These are phyloP conservation scores for Ascochyta koolunga DNA, from an alignment of 2,329 filamentous ascomycete species.

Conservation along the genomic window DNA sequence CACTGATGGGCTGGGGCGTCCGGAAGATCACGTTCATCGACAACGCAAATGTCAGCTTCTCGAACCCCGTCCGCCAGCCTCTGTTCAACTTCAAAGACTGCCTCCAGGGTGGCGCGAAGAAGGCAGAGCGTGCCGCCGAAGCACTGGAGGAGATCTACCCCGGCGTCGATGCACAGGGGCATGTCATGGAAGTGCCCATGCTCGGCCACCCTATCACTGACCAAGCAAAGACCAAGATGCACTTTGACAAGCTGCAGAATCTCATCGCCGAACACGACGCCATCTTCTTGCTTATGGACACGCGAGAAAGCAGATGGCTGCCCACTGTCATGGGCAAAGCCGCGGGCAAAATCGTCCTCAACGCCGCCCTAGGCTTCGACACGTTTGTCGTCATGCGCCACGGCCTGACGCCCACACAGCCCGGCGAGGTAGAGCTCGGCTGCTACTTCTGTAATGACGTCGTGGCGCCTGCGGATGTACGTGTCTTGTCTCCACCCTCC, in stretches of 20 bases:
- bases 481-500: slow-evolving; percentile 44
- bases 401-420: slow-evolving; percentile 63
- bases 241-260: slow-evolving; percentile 76
- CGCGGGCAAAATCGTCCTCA: slow-evolving; percentile 92
- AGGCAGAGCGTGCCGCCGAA: slow-evolving; percentile 80
- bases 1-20: slow-evolving; percentile 94
- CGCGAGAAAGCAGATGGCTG: slow-evolving; percentile 90
- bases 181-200: slow-evolving; percentile 91
- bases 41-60: slow-evolving; percentile 91
- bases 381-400: slow-evolving; percentile 98
- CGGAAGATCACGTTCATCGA: slow-evolving; percentile 95
- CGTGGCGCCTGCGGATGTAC: slow-evolving; percentile 88
- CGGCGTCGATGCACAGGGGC: slow-evolving; percentile 79
- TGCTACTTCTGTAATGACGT: slow-evolving; percentile 99
- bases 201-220: slow-evolving; percentile 87
- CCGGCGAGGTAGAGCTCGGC: slow-evolving; percentile 72
- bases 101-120: slow-evolving; percentile 79
- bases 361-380: slow-evolving; percentile 94
- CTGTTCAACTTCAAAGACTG: slow-evolving; percentile 92
- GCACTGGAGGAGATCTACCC: slow-evolving; percentile 87
- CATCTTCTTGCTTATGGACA: slow-evolving; percentile 97
- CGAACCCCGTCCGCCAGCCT: slow-evolving; percentile 93
- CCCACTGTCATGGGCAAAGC: slow-evolving; percentile 96
- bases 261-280: slow-evolving; percentile 87
- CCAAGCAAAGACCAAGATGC: slow-evolving; percentile 68